Base-by-base conservation (phyloP, 2,329 filamentous ascomycete genomes). In the Aspergillus candidus region DNA sequence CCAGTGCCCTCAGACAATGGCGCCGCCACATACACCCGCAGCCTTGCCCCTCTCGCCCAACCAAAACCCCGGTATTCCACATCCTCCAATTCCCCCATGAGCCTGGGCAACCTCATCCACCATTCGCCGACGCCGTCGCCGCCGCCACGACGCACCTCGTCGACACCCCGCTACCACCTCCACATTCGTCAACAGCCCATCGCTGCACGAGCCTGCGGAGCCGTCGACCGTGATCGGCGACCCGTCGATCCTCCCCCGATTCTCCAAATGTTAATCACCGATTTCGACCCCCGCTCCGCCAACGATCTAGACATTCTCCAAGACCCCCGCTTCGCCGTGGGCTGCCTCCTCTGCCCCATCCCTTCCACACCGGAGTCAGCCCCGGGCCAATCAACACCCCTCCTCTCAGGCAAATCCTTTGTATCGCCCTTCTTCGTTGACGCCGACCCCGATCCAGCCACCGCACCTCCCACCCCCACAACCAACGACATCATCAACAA, bases 191-290 rank as follows among this genome's bases (percentile, higher is more conserved):
- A 74, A 50, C 70, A 74, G 35, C 71, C 71, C 29, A 54, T 68
- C 18, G 69, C 68, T 14, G 70, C 69, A 34, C 65, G 71, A 45
- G 70, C 71, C 29, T 72, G 69, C 52, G 70, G 70, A 12, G 67
- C 70, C 30, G 70, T 70, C 31, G 70, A 73, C 41, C 62, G 70
- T 47, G 71, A 72, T 43, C 63, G 71, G 40, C 68, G 70, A 36
- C 62, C 69, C 4, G 63, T 74, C 27, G 71, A 74, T 47, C 72
- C 72, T 12, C 68, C 71, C 14, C 70, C 71, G 13, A 71, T 74
- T 34, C 52, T 74, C 14, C 72, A 73, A 47, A 59, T 74, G 41
- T 62, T 72, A 30, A 56, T 74, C 12, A 59, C 58, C 27, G 67
- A 73, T 44, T 74, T 72, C 43, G 63, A 73, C 46, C 56, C 67